These are phyloP conservation scores for Penicillium sp. DNA, from an alignment of 2,329 filamentous ascomycete species.

Conservation along the genomic window DNA sequence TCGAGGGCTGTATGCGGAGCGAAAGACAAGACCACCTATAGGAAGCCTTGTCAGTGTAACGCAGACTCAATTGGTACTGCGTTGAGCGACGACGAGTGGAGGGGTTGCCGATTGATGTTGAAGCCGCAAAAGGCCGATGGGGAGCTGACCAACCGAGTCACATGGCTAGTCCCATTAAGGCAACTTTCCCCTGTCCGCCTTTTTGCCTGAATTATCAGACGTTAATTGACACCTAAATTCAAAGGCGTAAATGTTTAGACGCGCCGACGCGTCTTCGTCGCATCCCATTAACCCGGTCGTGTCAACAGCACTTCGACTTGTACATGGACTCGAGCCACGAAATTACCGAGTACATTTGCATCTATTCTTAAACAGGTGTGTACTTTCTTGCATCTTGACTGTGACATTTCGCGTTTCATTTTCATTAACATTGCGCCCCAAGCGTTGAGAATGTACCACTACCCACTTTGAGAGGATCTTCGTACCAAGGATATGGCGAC, in stretches of 20 bases:
- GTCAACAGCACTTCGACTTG: constrained; percentile 9
- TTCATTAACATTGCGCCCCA: constrained; percentile 14
- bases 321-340: neutral
- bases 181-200: constrained; percentile 22
- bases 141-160: constrained; percentile 26
- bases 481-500: constrained; percentile 23
- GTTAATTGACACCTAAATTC: constrained; percentile 13
- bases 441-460: constrained; percentile 24
- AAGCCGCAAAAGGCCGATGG: constrained; percentile 37
- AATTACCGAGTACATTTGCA: neutral
- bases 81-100: constrained; percentile 23
- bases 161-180: constrained; percentile 28
- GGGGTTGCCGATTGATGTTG: constrained; percentile 35
- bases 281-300: constrained; percentile 4
- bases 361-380: neutral
- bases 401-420: constrained; percentile 1
- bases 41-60: constrained; percentile 13
- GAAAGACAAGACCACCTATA: constrained; percentile 6
- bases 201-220: constrained; percentile 22
- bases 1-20: constrained; percentile 3
- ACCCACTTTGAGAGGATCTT: constrained; percentile 16
- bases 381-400: neutral
- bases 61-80: constrained; percentile 25
- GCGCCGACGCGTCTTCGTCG: constrained; percentile 31
- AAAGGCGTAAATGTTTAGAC: constrained; percentile 22